A percentile compares a stretch with the other conserved stretches of the same genome.
Evolutionary conservation across 2,329 filamentous ascomycete genomes (phyloP).

Genomic region (Metarhizium humberi): DNA sequence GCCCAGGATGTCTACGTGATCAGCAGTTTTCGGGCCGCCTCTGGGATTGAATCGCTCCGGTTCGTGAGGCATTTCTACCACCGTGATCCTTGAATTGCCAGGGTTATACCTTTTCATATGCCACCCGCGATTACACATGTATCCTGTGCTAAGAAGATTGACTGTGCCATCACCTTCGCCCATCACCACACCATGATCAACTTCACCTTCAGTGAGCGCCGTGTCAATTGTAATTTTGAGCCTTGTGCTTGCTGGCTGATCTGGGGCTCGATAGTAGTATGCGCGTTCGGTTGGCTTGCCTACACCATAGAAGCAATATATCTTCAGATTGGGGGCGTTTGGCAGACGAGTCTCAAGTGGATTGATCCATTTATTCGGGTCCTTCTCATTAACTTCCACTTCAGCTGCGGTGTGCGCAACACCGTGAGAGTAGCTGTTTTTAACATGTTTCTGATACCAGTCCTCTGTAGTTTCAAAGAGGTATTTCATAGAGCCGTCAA

Average conservation of each 20-base stretch:
- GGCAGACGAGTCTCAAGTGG: slow-evolving; percentile 84
- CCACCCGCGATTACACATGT: slow-evolving; percentile 97
- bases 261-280: slow-evolving; percentile 75
- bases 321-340: slow-evolving; percentile 78
- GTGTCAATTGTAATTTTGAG: slow-evolving; percentile 70
- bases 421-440: slow-evolving; percentile 75
- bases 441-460: slow-evolving; percentile 74
- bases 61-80: slow-evolving; percentile 94
- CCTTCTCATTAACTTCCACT: slow-evolving; percentile 73
- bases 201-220: slow-evolving; percentile 44
- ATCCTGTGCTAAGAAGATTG: slow-evolving; percentile 81
- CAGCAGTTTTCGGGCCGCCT: slow-evolving; percentile 61
- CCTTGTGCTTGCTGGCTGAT: slow-evolving; percentile 53
- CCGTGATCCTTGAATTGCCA: slow-evolving; percentile 67
- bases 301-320: slow-evolving; percentile 95
- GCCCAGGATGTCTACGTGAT: slow-evolving; percentile 94
- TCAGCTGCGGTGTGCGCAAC: slow-evolving; percentile 71
- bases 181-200: slow-evolving; percentile 87
- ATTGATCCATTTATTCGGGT: slow-evolving; percentile 84
- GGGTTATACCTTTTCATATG: slow-evolving; percentile 90
- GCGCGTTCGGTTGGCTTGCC: slow-evolving; percentile 88
- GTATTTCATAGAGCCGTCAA: slow-evolving; percentile 67
- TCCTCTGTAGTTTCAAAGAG: slow-evolving; percentile 68
- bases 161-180: slow-evolving; percentile 96
- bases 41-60: slow-evolving; percentile 85